A percentile compares a stretch with the other conserved stretches of the same genome.
Conservation (phyloP, 805 yeast genomes). For the Metschnikowia orientalis region DNA sequence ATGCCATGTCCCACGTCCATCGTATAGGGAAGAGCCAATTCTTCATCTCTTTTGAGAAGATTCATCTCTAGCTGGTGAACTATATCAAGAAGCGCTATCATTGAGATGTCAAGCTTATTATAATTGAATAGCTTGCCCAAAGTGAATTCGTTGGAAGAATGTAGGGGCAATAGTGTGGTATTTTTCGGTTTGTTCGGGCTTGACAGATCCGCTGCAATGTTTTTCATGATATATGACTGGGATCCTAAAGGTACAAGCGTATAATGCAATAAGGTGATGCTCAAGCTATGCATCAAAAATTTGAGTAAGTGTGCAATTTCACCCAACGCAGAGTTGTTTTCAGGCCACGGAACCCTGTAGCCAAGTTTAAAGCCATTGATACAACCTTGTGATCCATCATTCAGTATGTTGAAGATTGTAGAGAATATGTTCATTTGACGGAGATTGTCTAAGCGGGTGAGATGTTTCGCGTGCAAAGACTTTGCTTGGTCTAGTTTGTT, state of each 20-base stretch:
- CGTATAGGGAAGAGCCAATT: constrained; percentile 66
- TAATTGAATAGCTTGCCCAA: constrained; percentile 67
- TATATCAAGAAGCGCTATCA: constrained; percentile 72
- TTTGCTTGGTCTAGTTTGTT: constrained; percentile 60
- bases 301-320: constrained; percentile 68
- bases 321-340: constrained; percentile 87
- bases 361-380: constrained; percentile 88
- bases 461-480: constrained; percentile 56
- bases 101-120: constrained; percentile 71
- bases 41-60: constrained; percentile 44
- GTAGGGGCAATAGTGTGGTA: constrained; percentile 49
- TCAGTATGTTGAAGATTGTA: constrained; percentile 78
- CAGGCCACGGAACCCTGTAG: constrained; percentile 76
- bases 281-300: constrained; percentile 56
- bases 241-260: constrained; percentile 80
- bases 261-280: constrained; percentile 54
- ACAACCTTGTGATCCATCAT: constrained; percentile 66
- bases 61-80: constrained; percentile 47
- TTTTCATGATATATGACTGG: constrained; percentile 66
- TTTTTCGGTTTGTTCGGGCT: constrained; percentile 15
- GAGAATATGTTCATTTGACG: constrained; percentile 77
- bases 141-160: constrained; percentile 68
- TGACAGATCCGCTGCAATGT: background rate
- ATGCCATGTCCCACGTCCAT: constrained; percentile 55
- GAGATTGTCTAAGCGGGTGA: constrained; percentile 64